phyloP scores from a whole-genome alignment of 2,329 filamentous ascomycete genomes.

The Aspergillus luchuensis region DNA sequence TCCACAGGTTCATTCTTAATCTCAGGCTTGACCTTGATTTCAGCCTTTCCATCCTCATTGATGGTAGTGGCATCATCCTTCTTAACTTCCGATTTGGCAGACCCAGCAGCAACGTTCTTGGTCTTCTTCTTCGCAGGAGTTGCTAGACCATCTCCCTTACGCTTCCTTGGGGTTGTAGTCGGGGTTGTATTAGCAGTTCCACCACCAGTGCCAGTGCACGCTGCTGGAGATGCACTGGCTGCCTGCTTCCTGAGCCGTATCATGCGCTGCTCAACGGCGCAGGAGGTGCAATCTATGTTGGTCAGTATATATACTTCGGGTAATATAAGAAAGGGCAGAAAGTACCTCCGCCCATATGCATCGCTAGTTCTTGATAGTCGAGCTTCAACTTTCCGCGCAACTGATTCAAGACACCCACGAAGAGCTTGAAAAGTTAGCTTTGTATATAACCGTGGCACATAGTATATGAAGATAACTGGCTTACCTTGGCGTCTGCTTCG shows the following conservation, averaged over 20 bases:
- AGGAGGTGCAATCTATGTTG: constrained; percentile 8
- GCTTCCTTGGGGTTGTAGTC: constrained; percentile 1
- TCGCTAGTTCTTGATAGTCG: constrained; percentile 6
- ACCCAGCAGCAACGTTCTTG: neutral
- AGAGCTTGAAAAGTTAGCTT: constrained; percentile 8
- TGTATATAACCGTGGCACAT: neutral
- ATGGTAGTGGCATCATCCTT: neutral
- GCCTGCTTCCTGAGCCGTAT: constrained; percentile 5
- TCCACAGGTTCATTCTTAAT: neutral
- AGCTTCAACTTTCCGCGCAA: constrained; percentile 12
- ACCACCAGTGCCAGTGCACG: neutral
- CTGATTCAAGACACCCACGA: constrained; percentile 15
- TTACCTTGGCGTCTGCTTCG: constrained; percentile 16
- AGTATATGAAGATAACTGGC: neutral
- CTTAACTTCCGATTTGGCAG: neutral
- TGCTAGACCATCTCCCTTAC: neutral
- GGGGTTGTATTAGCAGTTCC: neutral
- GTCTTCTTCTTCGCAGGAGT: constrained; percentile 3
- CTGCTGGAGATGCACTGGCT: neutral
- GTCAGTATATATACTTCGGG: neutral
- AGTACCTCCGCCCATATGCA: constrained; percentile 17
- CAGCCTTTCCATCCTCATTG: neutral
- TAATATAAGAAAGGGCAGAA: neutral
- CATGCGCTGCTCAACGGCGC: constrained; percentile 12
- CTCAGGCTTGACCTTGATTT: neutral